These are phyloP conservation scores for Pneumocystis murina DNA, from an alignment of 1,139 yeast species.

Conservation along the genomic window DNA sequence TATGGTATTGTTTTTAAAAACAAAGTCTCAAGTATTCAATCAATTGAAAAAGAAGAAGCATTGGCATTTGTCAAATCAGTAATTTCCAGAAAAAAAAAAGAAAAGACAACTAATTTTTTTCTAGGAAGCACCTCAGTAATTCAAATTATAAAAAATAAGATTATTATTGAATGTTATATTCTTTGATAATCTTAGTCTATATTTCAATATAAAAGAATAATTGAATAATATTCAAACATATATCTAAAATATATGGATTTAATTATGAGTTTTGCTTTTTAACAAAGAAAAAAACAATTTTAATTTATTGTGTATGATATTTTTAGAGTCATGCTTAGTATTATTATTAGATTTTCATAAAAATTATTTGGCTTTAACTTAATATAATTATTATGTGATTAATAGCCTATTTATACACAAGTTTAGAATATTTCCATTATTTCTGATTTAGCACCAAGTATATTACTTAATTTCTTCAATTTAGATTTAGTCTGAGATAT, in stretches of 20 bases:
- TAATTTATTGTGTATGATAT: not conserved
- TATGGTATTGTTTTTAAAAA: conserved; percentile 77
- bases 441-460: not conserved
- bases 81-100: conserved; percentile 2
- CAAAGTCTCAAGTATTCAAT: conserved; percentile 65
- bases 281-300: not conserved
- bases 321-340: not conserved
- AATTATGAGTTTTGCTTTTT: not conserved
- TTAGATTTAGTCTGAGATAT: not conserved
- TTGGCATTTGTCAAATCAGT: conserved; percentile 49
- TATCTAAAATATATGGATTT: not conserved
- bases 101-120: not conserved
- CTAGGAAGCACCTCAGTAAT: not conserved
- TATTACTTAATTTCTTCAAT: not conserved
- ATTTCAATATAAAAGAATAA: not conserved
- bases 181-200: not conserved
- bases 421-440: not conserved
- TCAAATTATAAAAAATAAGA: not conserved
- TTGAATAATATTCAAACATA: not conserved
- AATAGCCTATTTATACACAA: not conserved
- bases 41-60: conserved; percentile 60
- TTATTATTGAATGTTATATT: not conserved
- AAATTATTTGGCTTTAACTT: not conserved
- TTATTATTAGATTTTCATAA: not conserved
- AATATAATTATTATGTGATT: not conserved